phyloP scores from a whole-genome alignment of 169 alveolate genomes.

The Eimeria necatrix region DNA sequence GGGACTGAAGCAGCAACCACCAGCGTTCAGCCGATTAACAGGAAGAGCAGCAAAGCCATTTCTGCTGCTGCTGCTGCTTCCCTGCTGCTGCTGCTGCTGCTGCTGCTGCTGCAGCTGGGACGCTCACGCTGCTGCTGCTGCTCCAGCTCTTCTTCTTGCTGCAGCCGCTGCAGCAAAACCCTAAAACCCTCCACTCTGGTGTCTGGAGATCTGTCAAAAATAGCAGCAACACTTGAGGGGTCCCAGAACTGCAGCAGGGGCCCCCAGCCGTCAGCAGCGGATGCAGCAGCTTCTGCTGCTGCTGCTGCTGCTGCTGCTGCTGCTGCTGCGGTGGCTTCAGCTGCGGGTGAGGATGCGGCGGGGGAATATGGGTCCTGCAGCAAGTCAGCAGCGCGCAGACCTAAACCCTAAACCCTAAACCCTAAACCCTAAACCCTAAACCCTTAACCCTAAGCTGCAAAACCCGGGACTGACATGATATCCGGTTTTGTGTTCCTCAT shows the following conservation, averaged over 20 bases:
- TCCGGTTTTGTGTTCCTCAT: background rate
- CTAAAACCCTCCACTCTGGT: background rate
- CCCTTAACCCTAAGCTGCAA: background rate
- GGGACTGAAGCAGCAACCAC: background rate
- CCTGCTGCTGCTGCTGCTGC: no score
- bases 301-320: background rate
- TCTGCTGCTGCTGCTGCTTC: constrained; percentile 7
- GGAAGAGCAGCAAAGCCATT: background rate
- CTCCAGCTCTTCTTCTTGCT: background rate
- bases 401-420: background rate
- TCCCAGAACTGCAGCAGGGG: background rate
- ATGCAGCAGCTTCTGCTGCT: background rate
- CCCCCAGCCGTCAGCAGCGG: background rate
- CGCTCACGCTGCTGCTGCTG: background rate
- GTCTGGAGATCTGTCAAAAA: background rate
- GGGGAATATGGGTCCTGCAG: no score
- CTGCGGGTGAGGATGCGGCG: background rate
- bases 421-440: background rate
- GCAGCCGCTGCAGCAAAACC: constrained; percentile 5
- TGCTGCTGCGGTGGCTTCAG: background rate
- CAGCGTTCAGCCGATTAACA: background rate
- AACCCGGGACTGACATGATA: background rate
- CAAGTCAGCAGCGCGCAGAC: background rate
- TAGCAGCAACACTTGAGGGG: background rate
- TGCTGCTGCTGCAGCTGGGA: no score